A percentile compares a stretch with the other conserved stretches of the same genome.
These are phyloP conservation scores for Zoysia japonica DNA, from an alignment of 176 grass and related monocot genomes.

Conservation along the genomic window DNA sequence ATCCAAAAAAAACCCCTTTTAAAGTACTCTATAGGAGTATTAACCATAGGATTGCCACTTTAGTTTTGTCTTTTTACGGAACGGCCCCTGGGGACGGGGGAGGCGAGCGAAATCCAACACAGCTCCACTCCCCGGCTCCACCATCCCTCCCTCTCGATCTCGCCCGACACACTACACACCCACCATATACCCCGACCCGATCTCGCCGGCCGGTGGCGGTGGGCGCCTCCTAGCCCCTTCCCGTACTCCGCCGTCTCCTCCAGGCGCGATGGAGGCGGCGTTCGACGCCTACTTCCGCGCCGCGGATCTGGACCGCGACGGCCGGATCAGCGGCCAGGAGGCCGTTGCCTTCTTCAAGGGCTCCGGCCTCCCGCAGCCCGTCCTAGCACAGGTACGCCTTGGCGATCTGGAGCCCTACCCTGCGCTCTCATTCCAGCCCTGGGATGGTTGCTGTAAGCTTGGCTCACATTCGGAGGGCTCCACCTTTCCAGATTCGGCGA, in stretches of 20 bases:
- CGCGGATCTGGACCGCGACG: conserved; percentile 95
- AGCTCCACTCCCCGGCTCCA: neutral
- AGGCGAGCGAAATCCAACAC: conserved; percentile 28
- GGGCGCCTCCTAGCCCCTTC: neutral
- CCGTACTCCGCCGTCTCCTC: neutral
- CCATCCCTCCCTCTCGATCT: neutral
- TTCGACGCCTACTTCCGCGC: conserved; percentile 92
- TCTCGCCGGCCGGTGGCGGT: conserved; percentile 38
- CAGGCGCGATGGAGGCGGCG: conserved; percentile 49
- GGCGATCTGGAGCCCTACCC: conserved; percentile 18
- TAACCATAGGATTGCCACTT: neutral
- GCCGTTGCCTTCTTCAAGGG: conserved; percentile 94
- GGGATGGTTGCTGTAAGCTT: neutral
- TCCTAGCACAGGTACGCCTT: conserved; percentile 74
- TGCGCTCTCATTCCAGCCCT: neutral
- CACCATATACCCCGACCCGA: conserved; percentile 2
- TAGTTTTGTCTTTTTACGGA: conserved; percentile 4
- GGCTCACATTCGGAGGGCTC: no score
- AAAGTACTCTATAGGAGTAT: no score
- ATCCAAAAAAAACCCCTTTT: no score
- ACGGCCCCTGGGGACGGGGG: neutral
- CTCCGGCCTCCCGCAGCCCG: conserved; percentile 75
- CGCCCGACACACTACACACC: neutral
- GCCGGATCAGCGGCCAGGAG: conserved; percentile 91
- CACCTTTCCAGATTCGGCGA: conserved; percentile 8